These are phyloP conservation scores for Diaporthe capsici DNA, from an alignment of 2,329 filamentous ascomycete genomes.

Conservation along the genomic window DNA sequence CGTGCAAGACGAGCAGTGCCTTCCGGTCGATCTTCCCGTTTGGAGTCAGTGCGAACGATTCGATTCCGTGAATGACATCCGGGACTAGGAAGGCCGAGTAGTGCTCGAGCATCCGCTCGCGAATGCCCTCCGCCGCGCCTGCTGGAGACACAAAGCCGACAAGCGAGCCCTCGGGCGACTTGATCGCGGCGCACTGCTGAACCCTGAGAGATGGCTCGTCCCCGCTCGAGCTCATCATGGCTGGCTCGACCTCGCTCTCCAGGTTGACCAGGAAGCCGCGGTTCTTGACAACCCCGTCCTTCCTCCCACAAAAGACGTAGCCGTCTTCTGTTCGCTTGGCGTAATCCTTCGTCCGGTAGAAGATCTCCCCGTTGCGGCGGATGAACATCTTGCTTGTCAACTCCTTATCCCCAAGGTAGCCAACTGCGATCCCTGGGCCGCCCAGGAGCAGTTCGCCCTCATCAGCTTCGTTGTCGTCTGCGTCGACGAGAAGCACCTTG, in stretches of 20 bases:
- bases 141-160: constrained; percentile 42
- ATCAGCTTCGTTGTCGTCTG: constrained; percentile 5
- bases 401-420: neutral
- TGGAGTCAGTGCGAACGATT: neutral
- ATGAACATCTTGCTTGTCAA: neutral
- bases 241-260: constrained; percentile 50
- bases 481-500: constrained; percentile 1
- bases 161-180: constrained; percentile 44
- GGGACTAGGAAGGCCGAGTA: constrained; percentile 5
- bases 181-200: constrained; percentile 35
- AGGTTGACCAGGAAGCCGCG: constrained; percentile 54
- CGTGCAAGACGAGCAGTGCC: neutral
- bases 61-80: neutral
- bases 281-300: constrained; percentile 51
- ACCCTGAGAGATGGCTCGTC: neutral
- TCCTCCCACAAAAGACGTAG: constrained; percentile 48
- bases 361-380: neutral
- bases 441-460: constrained; percentile 1
- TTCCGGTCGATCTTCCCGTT: constrained; percentile 22
- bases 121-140: neutral
- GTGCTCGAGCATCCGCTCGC: constrained; percentile 1
- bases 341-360: constrained; percentile 34
- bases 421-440: constrained; percentile 2
- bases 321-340: constrained; percentile 33
- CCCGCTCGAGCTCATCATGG: constrained; percentile 37